Conservation (phyloP, 176 grass and related monocot genomes). For the Eragrostis curvula region DNA sequence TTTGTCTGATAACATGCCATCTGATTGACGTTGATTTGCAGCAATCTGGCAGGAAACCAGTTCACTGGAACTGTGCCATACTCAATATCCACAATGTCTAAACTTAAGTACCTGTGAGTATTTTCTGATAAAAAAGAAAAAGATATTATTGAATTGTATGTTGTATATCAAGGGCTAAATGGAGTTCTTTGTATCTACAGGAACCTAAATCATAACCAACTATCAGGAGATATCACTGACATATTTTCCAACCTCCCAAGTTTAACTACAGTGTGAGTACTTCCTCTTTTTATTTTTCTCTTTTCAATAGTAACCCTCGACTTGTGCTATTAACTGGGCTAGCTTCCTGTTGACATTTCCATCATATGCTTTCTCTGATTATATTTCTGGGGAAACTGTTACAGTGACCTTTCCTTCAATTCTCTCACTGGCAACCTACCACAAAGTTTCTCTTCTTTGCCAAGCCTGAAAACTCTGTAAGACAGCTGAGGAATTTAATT, state of each 20-base stretch:
- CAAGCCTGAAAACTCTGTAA: constrained; percentile 85
- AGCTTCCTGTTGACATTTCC: constrained; percentile 1
- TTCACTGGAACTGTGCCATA: constrained; percentile 70
- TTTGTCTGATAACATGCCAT: constrained; percentile 1
- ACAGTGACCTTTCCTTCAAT: constrained; percentile 90
- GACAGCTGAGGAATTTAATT: constrained; percentile 18
- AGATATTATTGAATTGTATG: constrained; percentile 7
- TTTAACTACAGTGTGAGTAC: constrained; percentile 78
- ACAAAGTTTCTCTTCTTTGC: constrained; percentile 70
- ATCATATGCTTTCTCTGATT: constrained; percentile 29
- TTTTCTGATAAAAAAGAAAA: not conserved
- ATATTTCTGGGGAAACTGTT: constrained; percentile 26
- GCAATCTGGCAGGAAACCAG: constrained; percentile 79
- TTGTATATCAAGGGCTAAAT: constrained; percentile 37
- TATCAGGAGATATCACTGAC: constrained; percentile 88
- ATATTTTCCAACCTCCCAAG: constrained; percentile 72
- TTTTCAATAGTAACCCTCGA: not conserved
- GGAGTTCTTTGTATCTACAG: constrained; percentile 48
- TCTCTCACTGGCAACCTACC: constrained; percentile 77
- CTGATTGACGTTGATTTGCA: constrained; percentile 47
- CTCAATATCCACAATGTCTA: constrained; percentile 77
- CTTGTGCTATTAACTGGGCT: constrained; percentile 1
- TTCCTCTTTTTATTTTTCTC: not conserved
- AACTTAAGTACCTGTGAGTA: constrained; percentile 78
- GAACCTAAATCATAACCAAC: constrained; percentile 83